A percentile compares a stretch with the other conserved stretches of the same genome.
phyloP scores from a whole-genome alignment of 768 basidiomycete genomes.

The Tephrocybe sp. region DNA sequence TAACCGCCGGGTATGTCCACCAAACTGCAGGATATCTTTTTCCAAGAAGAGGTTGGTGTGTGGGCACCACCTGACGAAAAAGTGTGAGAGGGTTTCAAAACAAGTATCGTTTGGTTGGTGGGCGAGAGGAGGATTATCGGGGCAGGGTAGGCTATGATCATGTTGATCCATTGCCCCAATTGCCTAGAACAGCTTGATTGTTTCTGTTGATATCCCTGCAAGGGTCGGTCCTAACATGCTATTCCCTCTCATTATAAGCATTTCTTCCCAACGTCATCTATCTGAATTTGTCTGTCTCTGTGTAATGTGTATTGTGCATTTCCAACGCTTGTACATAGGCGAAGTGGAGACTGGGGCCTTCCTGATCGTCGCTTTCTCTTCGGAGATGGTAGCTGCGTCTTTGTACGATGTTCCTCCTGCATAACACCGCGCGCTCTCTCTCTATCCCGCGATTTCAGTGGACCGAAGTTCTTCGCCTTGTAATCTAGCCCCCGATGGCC shows the following conservation, averaged over 20 bases:
- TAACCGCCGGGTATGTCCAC: not conserved
- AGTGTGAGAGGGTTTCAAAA: slow-evolving; percentile 6
- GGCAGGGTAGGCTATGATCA: not conserved
- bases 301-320: too few species aligned
- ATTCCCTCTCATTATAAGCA: not conserved
- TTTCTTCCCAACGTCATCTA: not conserved
- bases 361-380: slow-evolving; percentile 12
- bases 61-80: slow-evolving; percentile 5
- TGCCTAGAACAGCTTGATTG: not conserved
- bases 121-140: not conserved
- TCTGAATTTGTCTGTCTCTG: not conserved
- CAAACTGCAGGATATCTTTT: not conserved
- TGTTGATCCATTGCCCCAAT: too few species aligned
- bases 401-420: not conserved
- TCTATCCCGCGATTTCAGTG: slow-evolving; percentile 5
- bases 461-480: not conserved
- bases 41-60: not conserved
- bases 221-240: not conserved
- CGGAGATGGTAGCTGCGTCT: not conserved
- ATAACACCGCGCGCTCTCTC: not conserved
- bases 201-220: not conserved
- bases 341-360: too few species aligned
- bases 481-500: not conserved
- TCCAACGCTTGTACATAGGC: too few species aligned
- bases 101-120: not conserved